Conservation (phyloP, 352 stramenopile species). For the Pythium aphanidermatum region DNA sequence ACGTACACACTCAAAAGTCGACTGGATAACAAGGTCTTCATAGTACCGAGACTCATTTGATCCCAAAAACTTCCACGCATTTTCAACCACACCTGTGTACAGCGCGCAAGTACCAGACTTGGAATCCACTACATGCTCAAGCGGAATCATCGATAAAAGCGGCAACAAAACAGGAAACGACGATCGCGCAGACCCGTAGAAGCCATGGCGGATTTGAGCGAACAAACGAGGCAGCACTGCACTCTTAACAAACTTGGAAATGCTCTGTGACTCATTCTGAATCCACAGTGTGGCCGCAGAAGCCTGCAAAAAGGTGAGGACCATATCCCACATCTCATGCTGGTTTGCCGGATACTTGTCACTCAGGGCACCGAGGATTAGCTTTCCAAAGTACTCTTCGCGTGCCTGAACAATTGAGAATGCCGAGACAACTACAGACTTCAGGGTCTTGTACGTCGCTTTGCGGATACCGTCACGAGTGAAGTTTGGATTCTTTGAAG, state of each 20-base stretch:
- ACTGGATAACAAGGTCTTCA: constrained; percentile 45
- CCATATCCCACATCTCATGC: constrained; percentile 63
- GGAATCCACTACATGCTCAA: constrained; percentile 43
- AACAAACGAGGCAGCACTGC: constrained; percentile 62
- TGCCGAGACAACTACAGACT: constrained; percentile 39
- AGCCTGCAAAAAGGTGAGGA: constrained; percentile 62
- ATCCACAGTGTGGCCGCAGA: constrained; percentile 39
- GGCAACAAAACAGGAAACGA: constrained; percentile 71
- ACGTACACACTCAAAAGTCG: constrained; percentile 70
- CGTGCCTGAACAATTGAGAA: constrained; percentile 33
- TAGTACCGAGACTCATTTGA: constrained; percentile 46
- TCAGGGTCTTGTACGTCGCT: constrained; percentile 51
- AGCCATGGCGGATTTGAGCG: constrained; percentile 68
- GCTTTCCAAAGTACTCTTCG: constrained; percentile 62
- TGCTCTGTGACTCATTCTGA: constrained; percentile 21
- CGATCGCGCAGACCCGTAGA: constrained; percentile 58
- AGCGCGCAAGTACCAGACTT: constrained; percentile 33
- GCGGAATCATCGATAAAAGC: constrained; percentile 65
- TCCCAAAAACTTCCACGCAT: constrained; percentile 65
- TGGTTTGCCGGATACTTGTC: constrained; percentile 70
- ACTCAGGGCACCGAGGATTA: constrained; percentile 55
- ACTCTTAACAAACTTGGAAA: constrained; percentile 56
- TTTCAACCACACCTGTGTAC: constrained; percentile 59
- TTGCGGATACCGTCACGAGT: constrained; percentile 59
- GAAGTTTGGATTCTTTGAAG: constrained; percentile 77